Evolutionary conservation across 2,329 filamentous ascomycete species (phyloP).

Genomic region (Tolypocladium inflatum): DNA sequence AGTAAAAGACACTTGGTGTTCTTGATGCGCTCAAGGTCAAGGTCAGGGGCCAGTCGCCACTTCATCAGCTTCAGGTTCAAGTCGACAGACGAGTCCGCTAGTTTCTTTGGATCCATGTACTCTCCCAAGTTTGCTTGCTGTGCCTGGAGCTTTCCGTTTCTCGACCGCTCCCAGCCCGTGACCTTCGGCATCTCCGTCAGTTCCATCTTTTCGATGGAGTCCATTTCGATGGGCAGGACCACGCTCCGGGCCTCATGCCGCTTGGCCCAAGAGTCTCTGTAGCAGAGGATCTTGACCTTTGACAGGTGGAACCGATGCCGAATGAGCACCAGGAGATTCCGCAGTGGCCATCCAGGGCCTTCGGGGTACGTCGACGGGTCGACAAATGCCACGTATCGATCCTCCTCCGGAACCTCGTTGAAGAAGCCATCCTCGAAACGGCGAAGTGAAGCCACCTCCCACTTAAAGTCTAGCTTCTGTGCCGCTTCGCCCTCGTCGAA

Average conservation of each 20-base stretch:
- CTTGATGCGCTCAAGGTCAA: constrained; percentile 84
- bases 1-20: constrained; percentile 82
- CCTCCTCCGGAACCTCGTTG: constrained; percentile 55
- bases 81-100: constrained; percentile 92
- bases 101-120: constrained; percentile 81
- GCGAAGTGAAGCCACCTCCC: constrained; percentile 68
- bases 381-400: constrained; percentile 77
- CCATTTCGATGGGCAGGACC: constrained; percentile 58
- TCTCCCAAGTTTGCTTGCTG: constrained; percentile 76
- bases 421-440: constrained; percentile 87
- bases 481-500: constrained; percentile 38
- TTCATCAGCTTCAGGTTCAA: constrained; percentile 98
- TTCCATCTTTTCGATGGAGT: constrained; percentile 31
- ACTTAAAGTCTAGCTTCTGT: constrained; percentile 53
- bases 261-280: constrained; percentile 70
- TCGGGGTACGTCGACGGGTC: constrained; percentile 86
- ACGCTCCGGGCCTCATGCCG: constrained; percentile 76
- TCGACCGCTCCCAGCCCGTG: constrained; percentile 89
- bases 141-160: constrained; percentile 65
- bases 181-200: constrained; percentile 66
- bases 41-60: constrained; percentile 85
- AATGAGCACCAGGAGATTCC: constrained; percentile 80
- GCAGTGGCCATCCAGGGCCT: constrained; percentile 84
- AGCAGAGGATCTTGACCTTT: constrained; percentile 78
- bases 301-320: constrained; percentile 70